Conservation (phyloP, 2,329 filamentous ascomycete genomes). For the Didymella lethalis region DNA sequence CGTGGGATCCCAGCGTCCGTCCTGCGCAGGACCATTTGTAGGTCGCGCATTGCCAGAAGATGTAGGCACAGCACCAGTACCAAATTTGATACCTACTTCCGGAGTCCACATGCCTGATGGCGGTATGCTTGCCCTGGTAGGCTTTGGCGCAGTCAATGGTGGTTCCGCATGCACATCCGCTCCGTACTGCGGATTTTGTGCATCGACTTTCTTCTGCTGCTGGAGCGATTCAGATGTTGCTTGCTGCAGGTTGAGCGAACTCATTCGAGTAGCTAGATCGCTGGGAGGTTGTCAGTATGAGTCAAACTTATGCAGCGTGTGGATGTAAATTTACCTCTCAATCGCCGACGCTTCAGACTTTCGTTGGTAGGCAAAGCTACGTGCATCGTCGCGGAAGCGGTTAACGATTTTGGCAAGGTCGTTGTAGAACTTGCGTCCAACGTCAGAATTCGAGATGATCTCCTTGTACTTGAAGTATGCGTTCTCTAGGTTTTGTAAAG, state of each 20-base stretch:
- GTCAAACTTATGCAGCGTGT: background rate
- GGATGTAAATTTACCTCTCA: slow-evolving; percentile 67
- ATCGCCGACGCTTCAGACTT: slow-evolving; percentile 80
- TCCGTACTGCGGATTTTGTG: slow-evolving; percentile 67
- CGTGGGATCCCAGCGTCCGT: slow-evolving; percentile 52
- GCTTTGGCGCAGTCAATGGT: slow-evolving; percentile 61
- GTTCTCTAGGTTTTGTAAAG: slow-evolving; percentile 85
- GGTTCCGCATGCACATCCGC: slow-evolving; percentile 56
- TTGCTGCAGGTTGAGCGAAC: slow-evolving; percentile 61
- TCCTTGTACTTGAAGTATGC: slow-evolving; percentile 98
- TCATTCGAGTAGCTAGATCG: slow-evolving; percentile 68
- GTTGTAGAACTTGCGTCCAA: slow-evolving; percentile 95
- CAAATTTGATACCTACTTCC: slow-evolving; percentile 80
- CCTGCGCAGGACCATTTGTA: slow-evolving; percentile 45
- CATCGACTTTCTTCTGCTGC: slow-evolving; percentile 58
- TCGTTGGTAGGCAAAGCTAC: slow-evolving; percentile 79
- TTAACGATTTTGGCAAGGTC: slow-evolving; percentile 88
- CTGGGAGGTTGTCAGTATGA: slow-evolving; percentile 43
- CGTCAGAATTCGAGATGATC: slow-evolving; percentile 88
- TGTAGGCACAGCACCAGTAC: slow-evolving; percentile 56
- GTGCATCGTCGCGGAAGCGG: slow-evolving; percentile 81
- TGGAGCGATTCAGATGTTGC: slow-evolving; percentile 53
- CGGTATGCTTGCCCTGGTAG: slow-evolving; percentile 49
- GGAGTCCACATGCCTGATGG: slow-evolving; percentile 75
- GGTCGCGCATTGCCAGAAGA: slow-evolving; percentile 43